These are phyloP conservation scores for Fagus crenata DNA, from an alignment of 306 rosid genomes.

Conservation along the genomic window DNA sequence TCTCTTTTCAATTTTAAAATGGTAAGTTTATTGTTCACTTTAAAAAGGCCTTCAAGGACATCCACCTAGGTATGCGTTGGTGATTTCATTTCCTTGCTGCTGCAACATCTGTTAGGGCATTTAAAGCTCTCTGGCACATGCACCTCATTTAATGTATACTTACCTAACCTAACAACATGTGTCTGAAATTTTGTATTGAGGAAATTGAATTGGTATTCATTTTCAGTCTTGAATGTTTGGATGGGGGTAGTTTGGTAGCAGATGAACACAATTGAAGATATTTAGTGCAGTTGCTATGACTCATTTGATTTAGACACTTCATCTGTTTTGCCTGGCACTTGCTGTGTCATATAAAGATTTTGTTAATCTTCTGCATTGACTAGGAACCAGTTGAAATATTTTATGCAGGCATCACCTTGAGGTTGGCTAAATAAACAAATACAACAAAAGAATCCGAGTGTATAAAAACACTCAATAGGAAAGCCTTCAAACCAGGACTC, in stretches of 20 bases:
- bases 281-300: constrained; percentile 30
- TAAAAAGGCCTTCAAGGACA: constrained; percentile 26
- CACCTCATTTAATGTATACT: constrained; percentile 52
- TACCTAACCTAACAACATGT: constrained; percentile 27
- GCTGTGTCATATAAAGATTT: constrained; percentile 17
- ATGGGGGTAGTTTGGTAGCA: constrained; percentile 26
- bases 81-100: constrained; percentile 28
- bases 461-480: constrained; percentile 17
- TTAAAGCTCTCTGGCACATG: constrained; percentile 62
- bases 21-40: constrained; percentile 27
- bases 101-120: constrained; percentile 37
- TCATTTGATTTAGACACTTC: constrained; percentile 34
- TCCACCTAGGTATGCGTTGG: constrained; percentile 21
- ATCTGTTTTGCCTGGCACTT: constrained; percentile 19
- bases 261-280: constrained; percentile 19
- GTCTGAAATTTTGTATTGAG: constrained; percentile 29
- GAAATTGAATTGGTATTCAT: constrained; percentile 32
- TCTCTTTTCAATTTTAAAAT: background rate
- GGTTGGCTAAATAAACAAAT: constrained; percentile 18
- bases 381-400: constrained; percentile 20
- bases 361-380: constrained; percentile 27
- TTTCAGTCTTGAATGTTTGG: constrained; percentile 36
- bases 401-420: constrained; percentile 22
- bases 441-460: background rate
- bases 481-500: constrained; percentile 4